Base-by-base conservation (phyloP, 768 basidiomycete genomes). In the Heimioporus sp. region DNA sequence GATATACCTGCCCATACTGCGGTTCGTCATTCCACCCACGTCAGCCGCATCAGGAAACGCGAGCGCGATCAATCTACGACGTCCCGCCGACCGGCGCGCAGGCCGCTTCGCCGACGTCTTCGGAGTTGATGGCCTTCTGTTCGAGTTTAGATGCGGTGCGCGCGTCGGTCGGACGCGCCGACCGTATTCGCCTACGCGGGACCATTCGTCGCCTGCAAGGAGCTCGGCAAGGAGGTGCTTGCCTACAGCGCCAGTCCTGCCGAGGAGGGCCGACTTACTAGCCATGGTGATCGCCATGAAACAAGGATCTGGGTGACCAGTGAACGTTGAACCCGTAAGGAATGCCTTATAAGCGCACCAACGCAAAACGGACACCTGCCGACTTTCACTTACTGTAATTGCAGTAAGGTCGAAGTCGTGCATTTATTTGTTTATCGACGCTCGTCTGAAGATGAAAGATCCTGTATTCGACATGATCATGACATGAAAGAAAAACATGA, bases 31-130 rank as follows among this genome's bases (percentile, higher is more conserved):
- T 35, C 15, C 34, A 24, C 12, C 34, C 34, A 35, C 34, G 8
- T 15, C 10, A 11, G 12, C 13, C 32, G 5, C 34, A 5, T 11
- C 4, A 35, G 12, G 15, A 35, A 35, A 35, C 80, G 53, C 57
- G 90, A 83, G 87, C 83, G 66, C 85, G 73, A 60, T 91, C 90
- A 51, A 92, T 89, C 72, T 81, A 92, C 83, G 19, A 86, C 82
- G 66, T 90, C 87, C 83, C 86, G 89, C 42, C 78, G 80, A 10
- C 75, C 79, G 1, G 78, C 73, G 40, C 75, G 73, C 57, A 88
- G 57, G 6, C 74, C 3, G 77, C 72, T 40, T 75, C 73, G 9
- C 75, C 76, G 7, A 86, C 59, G 51, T 82, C 83, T 60, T 90
- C 87, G 59, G 86, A 89, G 64, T 89, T 80, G 48, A 89, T 75